Evolutionary conservation across 108 stramenopile genomes (phyloP).

Genomic region (Fragilariopsis cylindrus): DNA sequence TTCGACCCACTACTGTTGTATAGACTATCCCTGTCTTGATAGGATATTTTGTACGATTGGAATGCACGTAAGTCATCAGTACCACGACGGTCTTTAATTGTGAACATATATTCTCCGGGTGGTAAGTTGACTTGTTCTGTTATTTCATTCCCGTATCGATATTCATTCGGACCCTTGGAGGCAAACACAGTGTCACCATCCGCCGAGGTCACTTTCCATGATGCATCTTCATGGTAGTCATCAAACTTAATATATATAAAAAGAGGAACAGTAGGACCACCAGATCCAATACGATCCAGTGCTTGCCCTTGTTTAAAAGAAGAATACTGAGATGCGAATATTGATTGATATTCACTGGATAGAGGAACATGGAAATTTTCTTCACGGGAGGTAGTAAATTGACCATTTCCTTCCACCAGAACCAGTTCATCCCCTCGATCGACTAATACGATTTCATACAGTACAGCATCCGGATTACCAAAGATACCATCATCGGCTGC

Average conservation of each 20-base stretch:
- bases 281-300: no score
- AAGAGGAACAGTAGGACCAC: conserved; percentile 7
- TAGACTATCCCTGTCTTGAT: not conserved
- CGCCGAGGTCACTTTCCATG: not conserved
- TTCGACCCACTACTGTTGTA: no score
- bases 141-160: conserved; percentile 9
- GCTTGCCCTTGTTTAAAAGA: no score
- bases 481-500: conserved; percentile 17
- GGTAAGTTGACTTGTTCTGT: conserved; percentile 13
- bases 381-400: not conserved
- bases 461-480: conserved; percentile 11
- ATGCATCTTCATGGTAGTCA: conserved; percentile 12
- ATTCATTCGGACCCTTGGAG: not conserved
- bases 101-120: conserved; percentile 4
- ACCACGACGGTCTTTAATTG: conserved; percentile 10
- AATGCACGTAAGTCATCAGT: conserved; percentile 17
- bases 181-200: conserved; percentile 2
- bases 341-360: not conserved
- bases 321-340: no score
- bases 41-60: conserved; percentile 3
- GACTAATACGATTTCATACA: not conserved
- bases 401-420: conserved; percentile 7
- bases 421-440: conserved; percentile 2
- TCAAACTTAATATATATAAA: conserved; percentile 8
- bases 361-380: conserved; percentile 9